Evolutionary conservation across 2,329 filamentous ascomycete genomes (phyloP).

Genomic region (Pseudogymnoascus sp.): DNA sequence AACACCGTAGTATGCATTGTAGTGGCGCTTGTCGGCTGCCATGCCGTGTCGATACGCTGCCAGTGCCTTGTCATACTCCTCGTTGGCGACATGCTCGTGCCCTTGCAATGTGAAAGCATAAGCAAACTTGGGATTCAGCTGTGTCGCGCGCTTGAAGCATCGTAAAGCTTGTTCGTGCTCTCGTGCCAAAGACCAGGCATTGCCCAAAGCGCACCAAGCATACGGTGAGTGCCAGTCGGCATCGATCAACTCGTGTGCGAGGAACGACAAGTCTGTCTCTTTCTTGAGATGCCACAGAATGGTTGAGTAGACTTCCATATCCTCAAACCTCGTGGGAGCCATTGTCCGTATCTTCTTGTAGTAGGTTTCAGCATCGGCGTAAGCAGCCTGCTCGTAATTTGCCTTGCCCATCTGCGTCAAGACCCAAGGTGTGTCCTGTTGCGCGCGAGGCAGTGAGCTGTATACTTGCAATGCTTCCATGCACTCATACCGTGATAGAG

Average conservation of each 20-base stretch:
- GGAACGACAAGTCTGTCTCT: conserved; percentile 82
- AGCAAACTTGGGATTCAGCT: conserved; percentile 81
- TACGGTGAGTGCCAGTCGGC: conserved; percentile 82
- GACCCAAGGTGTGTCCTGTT: conserved; percentile 90
- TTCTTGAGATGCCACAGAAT: conserved; percentile 97
- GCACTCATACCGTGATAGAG: conserved; percentile 71
- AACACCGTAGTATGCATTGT: conserved; percentile 96
- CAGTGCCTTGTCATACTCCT: conserved; percentile 93
- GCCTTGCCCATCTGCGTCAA: conserved; percentile 84
- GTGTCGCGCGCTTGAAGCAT: conserved; percentile 91
- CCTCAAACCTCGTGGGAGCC: conserved; percentile 74
- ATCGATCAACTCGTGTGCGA: conserved; percentile 85
- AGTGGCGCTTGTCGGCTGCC: conserved; percentile 78
- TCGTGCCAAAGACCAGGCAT: conserved; percentile 84
- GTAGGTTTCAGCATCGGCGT: conserved; percentile 76
- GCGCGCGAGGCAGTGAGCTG: conserved; percentile 58
- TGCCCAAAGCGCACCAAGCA: conserved; percentile 92
- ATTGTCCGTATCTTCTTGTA: conserved; percentile 73
- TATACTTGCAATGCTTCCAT: conserved; percentile 69
- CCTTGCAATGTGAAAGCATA: conserved; percentile 95
- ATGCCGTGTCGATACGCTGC: conserved; percentile 81
- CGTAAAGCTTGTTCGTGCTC: conserved; percentile 92
- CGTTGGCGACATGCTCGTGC: conserved; percentile 90
- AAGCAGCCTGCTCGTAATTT: conserved; percentile 82
- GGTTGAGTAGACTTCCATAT: conserved; percentile 98